phyloP scores from a whole-genome alignment of 2,329 filamentous ascomycete genomes.

The Dactylellina drechsleri region DNA sequence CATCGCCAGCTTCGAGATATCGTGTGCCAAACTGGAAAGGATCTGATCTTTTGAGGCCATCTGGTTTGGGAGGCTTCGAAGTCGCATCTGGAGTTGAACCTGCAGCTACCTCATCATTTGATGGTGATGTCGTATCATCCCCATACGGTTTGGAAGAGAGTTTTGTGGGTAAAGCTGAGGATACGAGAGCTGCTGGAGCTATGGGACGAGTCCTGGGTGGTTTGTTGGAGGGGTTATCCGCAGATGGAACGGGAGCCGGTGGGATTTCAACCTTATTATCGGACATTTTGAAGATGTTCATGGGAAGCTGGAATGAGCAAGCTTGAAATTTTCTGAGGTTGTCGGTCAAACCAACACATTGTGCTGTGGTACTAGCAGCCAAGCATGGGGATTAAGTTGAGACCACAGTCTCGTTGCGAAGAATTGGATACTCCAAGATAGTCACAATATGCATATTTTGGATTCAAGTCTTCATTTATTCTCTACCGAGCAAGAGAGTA shows the following conservation, averaged over 20 bases:
- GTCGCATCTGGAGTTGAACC: neutral
- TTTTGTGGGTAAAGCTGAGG: constrained; percentile 40
- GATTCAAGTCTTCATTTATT: too few relatives aligned
- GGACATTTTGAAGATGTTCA: constrained; percentile 12
- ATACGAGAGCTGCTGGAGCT: constrained; percentile 39
- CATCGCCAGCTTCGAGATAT: constrained; percentile 79
- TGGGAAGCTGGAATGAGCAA: constrained; percentile 9
- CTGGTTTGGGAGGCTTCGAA: constrained; percentile 47
- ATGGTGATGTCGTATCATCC: neutral
- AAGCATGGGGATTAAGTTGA: too few relatives aligned
- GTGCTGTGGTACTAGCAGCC: too few relatives aligned
- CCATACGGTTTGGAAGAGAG: constrained; percentile 33
- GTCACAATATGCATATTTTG: too few relatives aligned
- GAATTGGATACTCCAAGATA: too few relatives aligned
- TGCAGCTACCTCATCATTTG: neutral
- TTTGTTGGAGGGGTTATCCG: constrained; percentile 44
- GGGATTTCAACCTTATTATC: constrained; percentile 25
- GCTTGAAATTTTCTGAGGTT: constrained; percentile 24
- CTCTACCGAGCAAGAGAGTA: too few relatives aligned
- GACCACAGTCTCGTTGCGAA: too few relatives aligned
- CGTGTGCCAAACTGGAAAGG: constrained; percentile 89
- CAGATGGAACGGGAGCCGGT: constrained; percentile 27
- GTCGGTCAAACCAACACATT: constrained; percentile 19
- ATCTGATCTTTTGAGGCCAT: constrained; percentile 79
- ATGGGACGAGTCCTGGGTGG: constrained; percentile 43